phyloP scores from a whole-genome alignment of 83 land plant genomes.

The Larix sibirica region DNA sequence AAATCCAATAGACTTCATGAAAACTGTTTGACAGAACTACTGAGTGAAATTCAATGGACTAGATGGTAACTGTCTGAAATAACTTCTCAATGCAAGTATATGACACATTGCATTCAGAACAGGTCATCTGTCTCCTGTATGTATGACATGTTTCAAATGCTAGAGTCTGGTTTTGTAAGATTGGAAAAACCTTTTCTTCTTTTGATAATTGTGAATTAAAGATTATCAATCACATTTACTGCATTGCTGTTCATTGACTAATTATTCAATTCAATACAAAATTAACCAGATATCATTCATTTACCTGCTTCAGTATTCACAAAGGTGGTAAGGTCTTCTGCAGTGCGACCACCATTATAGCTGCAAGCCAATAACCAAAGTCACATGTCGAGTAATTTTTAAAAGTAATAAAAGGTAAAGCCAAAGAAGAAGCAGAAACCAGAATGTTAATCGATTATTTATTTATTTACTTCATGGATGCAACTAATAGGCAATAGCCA shows the following conservation, averaged over 20 bases:
- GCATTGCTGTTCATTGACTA: too few relatives aligned
- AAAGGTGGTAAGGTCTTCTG: conserved; percentile 87
- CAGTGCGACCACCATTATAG: conserved; percentile 89
- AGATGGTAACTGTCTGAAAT: too few relatives aligned
- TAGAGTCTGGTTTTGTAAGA: too few relatives aligned
- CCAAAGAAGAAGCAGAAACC: neutral
- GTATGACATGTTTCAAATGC: too few relatives aligned
- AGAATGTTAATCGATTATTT: neutral
- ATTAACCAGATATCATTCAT: neutral
- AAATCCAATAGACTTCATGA: too few relatives aligned
- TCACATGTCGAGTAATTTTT: neutral
- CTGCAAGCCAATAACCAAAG: conserved; percentile 32
- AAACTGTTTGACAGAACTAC: too few relatives aligned
- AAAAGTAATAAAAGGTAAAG: neutral
- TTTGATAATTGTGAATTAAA: neutral
- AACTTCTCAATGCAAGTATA: too few relatives aligned
- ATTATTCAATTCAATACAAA: neutral
- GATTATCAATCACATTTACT: neutral
- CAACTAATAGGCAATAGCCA: neutral
- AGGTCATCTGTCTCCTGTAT: too few relatives aligned
- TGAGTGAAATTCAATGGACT: too few relatives aligned
- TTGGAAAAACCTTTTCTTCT: too few relatives aligned
- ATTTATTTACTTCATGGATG: neutral
- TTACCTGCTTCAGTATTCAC: conserved; percentile 96
- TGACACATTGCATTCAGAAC: too few relatives aligned